Percentiles rank a stretch among this genome's conserved stretches.
These are phyloP conservation scores for Paramecium biaurelia DNA, from an alignment of 73 alveolate species.

Conservation along the genomic window DNA sequence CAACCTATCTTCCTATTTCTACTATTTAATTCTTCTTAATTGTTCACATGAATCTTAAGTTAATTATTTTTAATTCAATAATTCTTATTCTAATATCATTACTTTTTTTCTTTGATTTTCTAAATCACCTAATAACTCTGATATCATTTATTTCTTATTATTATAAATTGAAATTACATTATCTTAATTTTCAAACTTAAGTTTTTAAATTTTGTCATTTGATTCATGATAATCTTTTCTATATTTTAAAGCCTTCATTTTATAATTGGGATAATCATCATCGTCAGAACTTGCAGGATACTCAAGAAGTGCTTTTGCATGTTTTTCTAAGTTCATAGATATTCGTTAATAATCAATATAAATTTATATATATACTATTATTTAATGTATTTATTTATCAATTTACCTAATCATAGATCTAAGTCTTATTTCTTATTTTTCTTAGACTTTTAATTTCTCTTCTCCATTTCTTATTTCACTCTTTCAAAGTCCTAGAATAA, in stretches of 20 bases:
- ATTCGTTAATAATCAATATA: neutral
- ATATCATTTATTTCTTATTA: neutral
- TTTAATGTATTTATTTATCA: neutral
- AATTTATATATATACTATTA: neutral
- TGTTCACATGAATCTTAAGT: neutral
- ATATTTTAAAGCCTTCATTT: conserved; percentile 13
- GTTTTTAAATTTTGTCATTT: neutral
- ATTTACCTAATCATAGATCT: neutral
- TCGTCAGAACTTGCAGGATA: neutral
- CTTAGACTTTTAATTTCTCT: conserved; percentile 21
- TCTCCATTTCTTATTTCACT: neutral
- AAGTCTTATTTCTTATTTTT: conserved; percentile 18
- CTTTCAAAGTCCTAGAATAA: neutral
- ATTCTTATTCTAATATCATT: neutral
- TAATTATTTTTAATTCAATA: neutral
- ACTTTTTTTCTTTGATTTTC: neutral
- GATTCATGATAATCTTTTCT: neutral
- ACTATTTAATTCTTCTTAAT: neutral
- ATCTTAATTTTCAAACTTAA: neutral
- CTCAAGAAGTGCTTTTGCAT: neutral
- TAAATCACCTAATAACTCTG: neutral
- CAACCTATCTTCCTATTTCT: neutral
- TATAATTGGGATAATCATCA: conserved; percentile 6
- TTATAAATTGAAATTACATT: neutral
- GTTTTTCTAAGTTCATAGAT: neutral